Base-by-base conservation (phyloP, 495 filamentous ascomycete species). In the Astrocystis sublimbata region DNA sequence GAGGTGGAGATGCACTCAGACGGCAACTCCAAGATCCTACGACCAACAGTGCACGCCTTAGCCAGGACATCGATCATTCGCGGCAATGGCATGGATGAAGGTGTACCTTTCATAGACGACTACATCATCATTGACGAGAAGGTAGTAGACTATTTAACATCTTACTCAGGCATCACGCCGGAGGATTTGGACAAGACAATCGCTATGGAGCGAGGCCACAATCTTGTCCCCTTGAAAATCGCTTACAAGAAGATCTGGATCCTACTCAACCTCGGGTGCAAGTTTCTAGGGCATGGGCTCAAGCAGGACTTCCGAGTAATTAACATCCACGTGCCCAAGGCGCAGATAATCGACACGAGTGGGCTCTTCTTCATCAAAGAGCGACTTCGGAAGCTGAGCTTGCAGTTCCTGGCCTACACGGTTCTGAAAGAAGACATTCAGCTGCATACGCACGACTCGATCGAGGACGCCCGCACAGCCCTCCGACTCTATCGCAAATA, bases 191-290 rank as follows among this genome's bases (percentile, higher is more conserved):
- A 97, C 68, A 83, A 86, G 3, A 79, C 78, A 31, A 84, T 81
- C 7, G 90, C 90, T 15, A 82, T 79, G 38, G 71, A 72, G 51
- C 65, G 63, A 54, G 70, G 70, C 9, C 92, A 96, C 75, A 88
- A 90, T 56, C 82, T 97, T 0, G 90, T 98, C 7, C 81, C 88
- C 9, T 81, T 97, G 30, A 99, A 98, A 73, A 84, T 86, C 17
- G 93, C 92, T 7, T 98, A 98, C 79, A 99, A 98, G 71, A 96
- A 96, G 69, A 86, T 99, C 30, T 99, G 94, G 94, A 83, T 98
- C 12, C 85, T 99, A 7, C 84, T 98, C 8, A 98, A 99, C 71
- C 82, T 97, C 1, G 94, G 96, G 30, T 96, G 91, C 75, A 80
- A 89, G 46, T 99, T 99, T 74, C 86, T 99, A 30, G 94, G 94